Conservation (phyloP, 129 eudicot species). For the Tagetes patula region DNA sequence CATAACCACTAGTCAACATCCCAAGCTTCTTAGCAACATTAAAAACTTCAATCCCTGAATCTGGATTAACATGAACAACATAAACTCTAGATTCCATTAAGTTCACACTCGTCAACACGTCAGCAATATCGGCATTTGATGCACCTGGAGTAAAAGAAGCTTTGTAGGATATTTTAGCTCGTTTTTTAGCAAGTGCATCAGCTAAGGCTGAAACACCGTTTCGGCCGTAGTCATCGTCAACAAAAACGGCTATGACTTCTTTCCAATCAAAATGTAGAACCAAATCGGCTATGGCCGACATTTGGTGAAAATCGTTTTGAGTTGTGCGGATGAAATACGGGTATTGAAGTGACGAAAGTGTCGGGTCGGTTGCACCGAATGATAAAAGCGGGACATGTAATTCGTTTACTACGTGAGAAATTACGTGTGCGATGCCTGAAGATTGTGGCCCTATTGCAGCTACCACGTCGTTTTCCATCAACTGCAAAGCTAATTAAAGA, state of each 20-base stretch:
- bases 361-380: conserved; percentile 90
- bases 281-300: conserved; percentile 79
- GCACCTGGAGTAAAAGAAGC: conserved; percentile 76
- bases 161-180: conserved; percentile 70
- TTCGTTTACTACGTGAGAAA: conserved; percentile 69
- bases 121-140: conserved; percentile 39
- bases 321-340: conserved; percentile 83
- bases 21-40: conserved; percentile 64
- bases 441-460: conserved; percentile 95
- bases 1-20: conserved; percentile 71
- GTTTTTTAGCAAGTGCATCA: conserved; percentile 75
- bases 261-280: conserved; percentile 67
- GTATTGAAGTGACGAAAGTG: conserved; percentile 79
- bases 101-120: conserved; percentile 56
- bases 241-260: conserved; percentile 74
- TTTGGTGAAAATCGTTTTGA: conserved; percentile 73
- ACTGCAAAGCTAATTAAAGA: conserved; percentile 70
- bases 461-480: conserved; percentile 81
- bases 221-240: conserved; percentile 90
- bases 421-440: conserved; percentile 88
- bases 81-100: conserved; percentile 80
- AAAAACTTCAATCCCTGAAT: conserved; percentile 67
- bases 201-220: conserved; percentile 69
- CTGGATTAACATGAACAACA: conserved; percentile 91
- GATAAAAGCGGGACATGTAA: conserved; percentile 87